Conservation (phyloP, 805 yeast genomes). For the Metschnikowia anglica region DNA sequence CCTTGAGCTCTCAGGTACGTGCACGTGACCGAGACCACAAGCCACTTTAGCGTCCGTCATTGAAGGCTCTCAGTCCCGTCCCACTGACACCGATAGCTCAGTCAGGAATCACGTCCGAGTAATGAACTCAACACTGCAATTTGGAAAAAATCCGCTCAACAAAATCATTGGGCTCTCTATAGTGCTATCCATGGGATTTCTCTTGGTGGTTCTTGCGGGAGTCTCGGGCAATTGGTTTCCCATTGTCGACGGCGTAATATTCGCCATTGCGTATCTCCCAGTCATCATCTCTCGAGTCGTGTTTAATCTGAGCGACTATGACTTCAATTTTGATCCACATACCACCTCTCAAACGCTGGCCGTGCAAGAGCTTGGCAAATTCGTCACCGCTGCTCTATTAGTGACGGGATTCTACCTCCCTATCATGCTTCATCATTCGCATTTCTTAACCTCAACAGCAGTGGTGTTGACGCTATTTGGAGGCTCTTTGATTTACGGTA, state of each 20-base stretch:
- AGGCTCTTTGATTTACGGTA: constrained; percentile 78
- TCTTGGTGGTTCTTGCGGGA: constrained; percentile 83
- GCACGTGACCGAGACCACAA: too few relatives aligned
- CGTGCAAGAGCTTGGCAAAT: constrained; percentile 77
- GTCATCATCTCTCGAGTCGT: constrained; percentile 34
- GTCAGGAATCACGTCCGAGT: not conserved
- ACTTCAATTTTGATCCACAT: constrained; percentile 42
- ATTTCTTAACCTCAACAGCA: constrained; percentile 67
- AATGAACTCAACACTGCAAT: constrained; percentile 20
- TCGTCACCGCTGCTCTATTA: constrained; percentile 72
- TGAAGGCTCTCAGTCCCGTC: too few relatives aligned
- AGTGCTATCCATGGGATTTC: constrained; percentile 84
- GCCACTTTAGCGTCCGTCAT: too few relatives aligned
- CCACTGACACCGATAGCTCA: not conserved
- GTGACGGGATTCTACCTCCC: constrained; percentile 76
- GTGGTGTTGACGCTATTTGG: constrained; percentile 76
- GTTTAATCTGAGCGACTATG: constrained; percentile 38
- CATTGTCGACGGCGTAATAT: constrained; percentile 55
- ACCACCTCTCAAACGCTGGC: constrained; percentile 21
- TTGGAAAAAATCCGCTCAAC: constrained; percentile 56
- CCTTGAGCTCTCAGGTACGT: too few relatives aligned
- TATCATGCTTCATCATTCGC: constrained; percentile 70
- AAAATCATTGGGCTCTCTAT: constrained; percentile 74
- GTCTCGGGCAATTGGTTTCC: constrained; percentile 92
- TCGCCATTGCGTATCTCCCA: constrained; percentile 43